Evolutionary conservation across 2,329 filamentous ascomycete species (phyloP), one percentile per base, ranked within the genome.

Genomic region (Trichoderma guizhouense): DNA sequence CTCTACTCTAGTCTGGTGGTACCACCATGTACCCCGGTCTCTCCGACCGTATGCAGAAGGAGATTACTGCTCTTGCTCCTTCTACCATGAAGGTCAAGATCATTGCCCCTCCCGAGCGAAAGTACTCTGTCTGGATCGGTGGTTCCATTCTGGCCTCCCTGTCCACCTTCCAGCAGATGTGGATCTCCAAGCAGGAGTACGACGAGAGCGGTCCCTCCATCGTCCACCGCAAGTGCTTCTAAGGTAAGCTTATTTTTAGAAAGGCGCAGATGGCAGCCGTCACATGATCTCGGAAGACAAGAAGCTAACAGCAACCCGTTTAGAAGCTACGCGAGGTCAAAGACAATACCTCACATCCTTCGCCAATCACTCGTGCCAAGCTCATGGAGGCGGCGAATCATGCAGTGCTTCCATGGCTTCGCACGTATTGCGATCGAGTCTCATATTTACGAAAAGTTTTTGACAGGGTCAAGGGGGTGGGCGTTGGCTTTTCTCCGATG

Each of bases 51-150:
- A 98, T 99, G 96, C 96, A 99, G 89, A 98, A 99, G 94, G 96
- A 99, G 90, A 98, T 99, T 85, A 98, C 95, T 85, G 93, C 95
- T 84, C 93, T 99, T 87, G 96, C 96, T 84, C 96, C 96, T 83
- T 98, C 96, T 78, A 98, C 95, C 83, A 98, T 99, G 96, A 98
- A 98, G 94, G 95, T 99, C 91, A 98, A 98, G 93, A 98, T 99
- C 88, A 98, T 99, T 84, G 96, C 96, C 88, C 96, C 96, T 80
- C 96, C 96, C 79, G 96, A 99, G 93, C 94, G 96, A 88, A 99
- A 99, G 91, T 99, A 99, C 94, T 98, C 96, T 76, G 96, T 99
- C 90, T 99, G 96, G 96, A 99, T 99, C 85, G 96, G 96, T 96
- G 96, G 96, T 91, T 99, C 96, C 86, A 99, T 99, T 88, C 88